A percentile compares a stretch with the other conserved stretches of the same genome.
Evolutionary conservation across 2,329 filamentous ascomycete species (phyloP).

Genomic region (Arthrinium phaeospermum): DNA sequence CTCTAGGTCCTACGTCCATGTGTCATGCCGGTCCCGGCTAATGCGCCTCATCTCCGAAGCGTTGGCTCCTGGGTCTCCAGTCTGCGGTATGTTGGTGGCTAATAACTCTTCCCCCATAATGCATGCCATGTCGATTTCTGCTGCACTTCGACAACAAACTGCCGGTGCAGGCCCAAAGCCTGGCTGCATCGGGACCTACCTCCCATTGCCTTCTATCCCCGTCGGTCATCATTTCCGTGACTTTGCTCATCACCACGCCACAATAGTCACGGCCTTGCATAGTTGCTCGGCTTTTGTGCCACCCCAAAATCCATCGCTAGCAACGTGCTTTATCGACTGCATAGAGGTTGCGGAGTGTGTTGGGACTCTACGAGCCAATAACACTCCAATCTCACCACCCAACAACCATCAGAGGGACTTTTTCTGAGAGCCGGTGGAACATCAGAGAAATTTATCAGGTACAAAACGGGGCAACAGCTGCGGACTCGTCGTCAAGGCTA

Average conservation of each 20-base stretch:
- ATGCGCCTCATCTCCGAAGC: neutral
- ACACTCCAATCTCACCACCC: constrained; percentile 6
- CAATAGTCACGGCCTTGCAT: constrained; percentile 12
- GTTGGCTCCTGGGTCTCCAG: neutral
- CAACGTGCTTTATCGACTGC: constrained; percentile 13
- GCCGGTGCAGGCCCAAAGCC: neutral
- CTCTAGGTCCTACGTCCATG: too few species aligned
- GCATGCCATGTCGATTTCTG: constrained; percentile 1
- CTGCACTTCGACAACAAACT: neutral
- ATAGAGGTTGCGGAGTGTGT: neutral
- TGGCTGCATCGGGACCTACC: neutral
- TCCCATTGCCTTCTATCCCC: neutral
- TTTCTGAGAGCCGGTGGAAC: constrained; percentile 18
- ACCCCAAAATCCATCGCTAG: constrained; percentile 15
- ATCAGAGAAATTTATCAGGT: constrained; percentile 12
- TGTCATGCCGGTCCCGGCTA: neutral
- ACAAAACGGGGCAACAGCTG: constrained; percentile 15
- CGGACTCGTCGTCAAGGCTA: neutral
- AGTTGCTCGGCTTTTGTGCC: constrained; percentile 14
- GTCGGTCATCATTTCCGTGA: constrained; percentile 1
- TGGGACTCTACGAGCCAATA: constrained; percentile 7
- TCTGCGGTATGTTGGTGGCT: neutral
- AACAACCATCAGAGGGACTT: neutral
- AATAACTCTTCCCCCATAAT: neutral
- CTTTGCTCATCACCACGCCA: constrained; percentile 14